Evolutionary conservation across 2,329 filamentous ascomycete species (phyloP).

Genomic region (Didymella pomorum): DNA sequence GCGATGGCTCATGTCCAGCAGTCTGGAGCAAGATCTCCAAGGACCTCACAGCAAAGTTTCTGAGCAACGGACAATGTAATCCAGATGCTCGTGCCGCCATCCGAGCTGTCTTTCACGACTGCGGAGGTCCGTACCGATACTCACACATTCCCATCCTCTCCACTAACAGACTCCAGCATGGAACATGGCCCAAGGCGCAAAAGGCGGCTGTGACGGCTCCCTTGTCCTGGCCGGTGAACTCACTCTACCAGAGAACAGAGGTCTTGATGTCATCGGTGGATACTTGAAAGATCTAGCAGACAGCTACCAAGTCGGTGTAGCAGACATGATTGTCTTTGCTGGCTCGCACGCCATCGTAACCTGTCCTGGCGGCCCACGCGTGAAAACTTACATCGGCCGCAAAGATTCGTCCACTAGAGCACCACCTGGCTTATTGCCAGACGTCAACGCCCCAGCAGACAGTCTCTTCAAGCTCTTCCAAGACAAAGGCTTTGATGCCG

Average conservation of each 20-base stretch:
- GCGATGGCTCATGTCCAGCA: constrained; percentile 12
- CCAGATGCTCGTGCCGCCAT: constrained; percentile 29
- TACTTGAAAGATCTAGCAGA: constrained; percentile 47
- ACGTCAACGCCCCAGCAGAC: constrained; percentile 19
- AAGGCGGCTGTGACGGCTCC: constrained; percentile 27
- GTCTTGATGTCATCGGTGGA: constrained; percentile 51
- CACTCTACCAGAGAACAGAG: constrained; percentile 47
- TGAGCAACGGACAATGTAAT: constrained; percentile 35
- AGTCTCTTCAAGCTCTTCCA: constrained; percentile 30
- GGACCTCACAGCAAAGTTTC: constrained; percentile 16
- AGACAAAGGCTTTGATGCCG: constrained; percentile 33
- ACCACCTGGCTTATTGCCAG: constrained; percentile 17
- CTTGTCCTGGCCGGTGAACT: constrained; percentile 28
- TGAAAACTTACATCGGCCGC: constrained; percentile 25
- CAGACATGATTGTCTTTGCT: constrained; percentile 26
- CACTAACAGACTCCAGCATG: constrained; percentile 22
- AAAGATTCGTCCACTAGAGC: constrained; percentile 22
- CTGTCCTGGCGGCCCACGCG: constrained; percentile 25
- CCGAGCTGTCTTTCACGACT: constrained; percentile 30
- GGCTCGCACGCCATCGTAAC: constrained; percentile 23
- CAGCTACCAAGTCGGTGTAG: constrained; percentile 41
- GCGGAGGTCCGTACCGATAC: constrained; percentile 28
- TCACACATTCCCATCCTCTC: no score
- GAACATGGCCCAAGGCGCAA: constrained; percentile 25
- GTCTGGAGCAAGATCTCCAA: constrained; percentile 20